Base-by-base conservation (phyloP, 768 basidiomycete genomes). In the Tricholoma hemisulphureum region DNA sequence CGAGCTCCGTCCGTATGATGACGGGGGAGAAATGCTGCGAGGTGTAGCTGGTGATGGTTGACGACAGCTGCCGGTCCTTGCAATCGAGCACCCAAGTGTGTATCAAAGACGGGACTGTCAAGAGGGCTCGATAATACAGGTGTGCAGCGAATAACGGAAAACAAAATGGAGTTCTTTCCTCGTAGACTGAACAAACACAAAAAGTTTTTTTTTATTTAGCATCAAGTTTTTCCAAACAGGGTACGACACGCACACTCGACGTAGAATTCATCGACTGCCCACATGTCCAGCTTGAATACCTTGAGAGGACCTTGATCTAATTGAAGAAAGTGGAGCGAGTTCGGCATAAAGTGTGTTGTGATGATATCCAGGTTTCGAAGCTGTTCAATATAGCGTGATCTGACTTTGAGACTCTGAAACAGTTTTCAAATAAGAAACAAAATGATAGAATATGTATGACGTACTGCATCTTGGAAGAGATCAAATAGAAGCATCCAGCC, bases 401-500 rank as follows among this genome's bases (percentile, higher is more conserved):
- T 85, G 46, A 98, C 87, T 77, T 89, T 92, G 63, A 93, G 80
- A 0, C 95, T 96, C 95, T 98, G 65, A 2, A 9, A 26, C 37
- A 16, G 21, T 1, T 21, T 53, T 20, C 26, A 61, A 56, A 20
- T 56, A 20, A 39, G n/a, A 4, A 14, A 13, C 14, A 8, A 9
- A 9, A 34, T 8, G 10, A 24, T 21, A 34, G 28, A 18, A 2
- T 20, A 21, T 5, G 53, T 39, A 34, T 54, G 39, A 78, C 91
- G 61, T 69, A 95, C 95, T 8, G 93, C 89, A 69, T 91, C 86
- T 23, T 77, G 75, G 71, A 97, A 97, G 18, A 89, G 76, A 65
- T 95, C 92, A 60, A 97, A 88, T 1, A 87, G 68, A n/a, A 93
- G 74, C 87, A 95, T 91, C 95, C 94, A 97, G 2, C 81, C 83